Base-by-base conservation (phyloP, 495 filamentous ascomycete genomes). In the Xylaria telfairii region DNA sequence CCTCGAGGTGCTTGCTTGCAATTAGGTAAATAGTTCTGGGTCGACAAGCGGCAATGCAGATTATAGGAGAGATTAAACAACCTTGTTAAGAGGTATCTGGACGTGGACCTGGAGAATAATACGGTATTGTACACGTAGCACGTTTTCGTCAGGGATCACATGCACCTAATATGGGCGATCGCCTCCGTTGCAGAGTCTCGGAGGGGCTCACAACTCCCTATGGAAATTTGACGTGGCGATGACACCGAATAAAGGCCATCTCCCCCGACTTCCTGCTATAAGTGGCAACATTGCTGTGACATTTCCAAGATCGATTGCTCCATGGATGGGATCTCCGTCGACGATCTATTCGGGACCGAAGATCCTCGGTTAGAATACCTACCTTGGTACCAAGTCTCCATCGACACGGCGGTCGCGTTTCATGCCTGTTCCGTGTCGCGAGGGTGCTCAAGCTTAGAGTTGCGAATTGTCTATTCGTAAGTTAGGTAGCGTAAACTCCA, bases 311-410 rank as follows among this genome's bases (percentile, higher is more conserved):
- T 53, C 32, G 17, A 39, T 39, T 37, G 21, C 9, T 37, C 44
- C 21, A 8, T 13, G 28, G 44, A n/a, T n/a, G 3, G 10, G 30
- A 32, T 57, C 13, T 7, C n/a, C 32, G 56, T 65, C 51, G 62
- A n/a, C 34, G 64, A 66, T 54, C 64, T 39, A 54, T n/a, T 53
- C 64, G 64, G 64, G 34, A 66, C 64, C 64, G 64, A 66, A 19
- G 34, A 53, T 41, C 64, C 34, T 54, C 26, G 0, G 26, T 54
- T 19, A 54, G 24, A 54, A 13, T 30, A 28, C n/a, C n/a, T n/a
- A n/a, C n/a, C n/a, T n/a, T n/a, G n/a, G n/a, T n/a, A n/a, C n/a
- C n/a, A 12, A 59, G 17, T n/a, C 56, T 21, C 56, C 32, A 9
- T 57, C 26, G 54, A 57, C 15, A 57, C 1, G 7, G 9, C 54